Evolutionary conservation across 768 basidiomycete species (phyloP), one percentile per base, ranked within the genome.

Genomic region (Rubroboletus pulcherrimus): DNA sequence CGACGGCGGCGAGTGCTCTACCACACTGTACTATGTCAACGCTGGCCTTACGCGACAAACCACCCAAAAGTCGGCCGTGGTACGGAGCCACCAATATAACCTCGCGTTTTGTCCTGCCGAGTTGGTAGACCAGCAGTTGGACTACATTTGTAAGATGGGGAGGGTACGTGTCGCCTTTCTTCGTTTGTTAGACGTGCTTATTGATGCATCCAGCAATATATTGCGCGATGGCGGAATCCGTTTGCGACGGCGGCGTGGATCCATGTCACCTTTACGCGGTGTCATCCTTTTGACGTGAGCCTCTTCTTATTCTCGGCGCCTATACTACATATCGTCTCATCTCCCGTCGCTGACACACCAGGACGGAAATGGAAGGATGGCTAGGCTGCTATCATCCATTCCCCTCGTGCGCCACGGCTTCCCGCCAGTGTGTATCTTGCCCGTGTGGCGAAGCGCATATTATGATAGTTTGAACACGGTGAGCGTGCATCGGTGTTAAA

Each of bases 281-380:
- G 71, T 47, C 71, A 74, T 34, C 71, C 71, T 0, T 72, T 72
- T 33, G 71, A 72, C 42, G 71, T 72, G 57, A 53, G 71, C 31
- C 1, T 35, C 8, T 29, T 17, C 4, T 49, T 10, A 14, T 38
- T 51, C 7, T 17, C 7, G 3, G n/a, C 26, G 17, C 11, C 5
- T 26, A 26, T 26, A 26, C 26, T 26, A 26, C 37, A 41, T 14
- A 39, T 60, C 42, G 17, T 31, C 31, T 49, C 35, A 38, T 48
- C 11, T 21, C n/a, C 33, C 17, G 21, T 51, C 17, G 8, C 8
- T 8, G 21, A 3, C 40, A 43, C 14, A 6, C n/a, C 26, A 72
- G 71, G 67, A 73, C 19, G 71, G 73, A 44, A 73, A 73, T 53
- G 70, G 73, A n/a, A 64, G 71, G 9, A 67, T 73, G 66, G 70